These are phyloP conservation scores for Xylariaceae sp. DNA, from an alignment of 2,329 filamentous ascomycete genomes.

Conservation along the genomic window DNA sequence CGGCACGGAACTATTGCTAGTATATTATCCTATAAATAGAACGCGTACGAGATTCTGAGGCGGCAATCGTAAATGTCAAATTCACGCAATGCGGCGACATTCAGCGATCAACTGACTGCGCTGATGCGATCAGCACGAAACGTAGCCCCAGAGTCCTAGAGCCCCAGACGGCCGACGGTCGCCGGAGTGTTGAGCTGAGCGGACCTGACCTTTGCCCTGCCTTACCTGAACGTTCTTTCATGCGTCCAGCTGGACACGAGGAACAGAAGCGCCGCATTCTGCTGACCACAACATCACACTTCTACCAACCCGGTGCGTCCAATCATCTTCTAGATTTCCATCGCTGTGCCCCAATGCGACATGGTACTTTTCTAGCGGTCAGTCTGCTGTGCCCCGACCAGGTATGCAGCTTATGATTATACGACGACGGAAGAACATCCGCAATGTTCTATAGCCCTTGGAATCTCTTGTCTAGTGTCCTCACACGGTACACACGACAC, in stretches of 20 bases:
- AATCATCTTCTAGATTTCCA: not conserved
- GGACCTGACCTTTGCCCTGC: constrained; percentile 3
- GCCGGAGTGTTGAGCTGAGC: not conserved
- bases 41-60: too few species aligned
- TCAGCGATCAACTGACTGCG: too few species aligned
- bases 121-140: too few species aligned
- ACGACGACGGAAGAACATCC: too few species aligned
- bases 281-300: too few species aligned
- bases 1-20: not conserved
- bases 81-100: too few species aligned
- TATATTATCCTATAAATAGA: constrained; percentile 16
- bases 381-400: constrained; percentile 8
- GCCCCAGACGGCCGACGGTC: constrained; percentile 3
- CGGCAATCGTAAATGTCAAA: too few species aligned
- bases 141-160: too few species aligned
- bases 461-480: too few species aligned
- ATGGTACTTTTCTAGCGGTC: constrained; percentile 8
- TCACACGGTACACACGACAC: too few species aligned
- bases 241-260: constrained; percentile 2
- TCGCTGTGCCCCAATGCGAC: constrained; percentile 3
- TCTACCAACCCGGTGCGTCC: not conserved
- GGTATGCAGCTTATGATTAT: too few species aligned
- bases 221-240: not conserved
- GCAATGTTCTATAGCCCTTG: too few species aligned
- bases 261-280: not conserved